phyloP scores from a whole-genome alignment of 768 basidiomycete species.

The Lentinula boryana region DNA sequence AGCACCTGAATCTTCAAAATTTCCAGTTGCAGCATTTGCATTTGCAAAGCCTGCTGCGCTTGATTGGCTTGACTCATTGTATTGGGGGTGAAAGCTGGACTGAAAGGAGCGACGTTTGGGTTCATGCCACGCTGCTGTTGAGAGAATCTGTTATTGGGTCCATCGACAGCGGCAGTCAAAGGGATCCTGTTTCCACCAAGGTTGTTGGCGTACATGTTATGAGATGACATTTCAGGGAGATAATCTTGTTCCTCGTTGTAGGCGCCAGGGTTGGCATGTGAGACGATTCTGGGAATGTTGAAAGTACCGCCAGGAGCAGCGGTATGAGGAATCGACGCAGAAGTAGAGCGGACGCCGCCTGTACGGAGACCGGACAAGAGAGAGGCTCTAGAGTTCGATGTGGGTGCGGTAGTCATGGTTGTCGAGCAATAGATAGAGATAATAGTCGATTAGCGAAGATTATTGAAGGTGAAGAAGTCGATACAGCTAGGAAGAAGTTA shows the following conservation, averaged over 20 bases:
- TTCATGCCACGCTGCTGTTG: constrained; percentile 58
- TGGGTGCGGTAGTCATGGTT: constrained; percentile 38
- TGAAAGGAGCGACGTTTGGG: constrained; percentile 52
- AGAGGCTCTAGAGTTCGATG: constrained; percentile 63
- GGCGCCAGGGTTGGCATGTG: constrained; percentile 33
- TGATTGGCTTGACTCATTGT: constrained; percentile 38
- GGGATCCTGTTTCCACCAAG: constrained; percentile 37
- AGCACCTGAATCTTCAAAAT: constrained; percentile 74
- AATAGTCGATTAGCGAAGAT: constrained; percentile 17
- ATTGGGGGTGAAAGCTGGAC: constrained; percentile 38
- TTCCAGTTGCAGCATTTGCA: constrained; percentile 85
- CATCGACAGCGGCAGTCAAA: constrained; percentile 70
- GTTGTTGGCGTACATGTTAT: constrained; percentile 44
- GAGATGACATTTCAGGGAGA: constrained; percentile 48
- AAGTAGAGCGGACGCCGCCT: constrained; percentile 80
- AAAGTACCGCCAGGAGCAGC: constrained; percentile 60
- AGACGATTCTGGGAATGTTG: constrained; percentile 54
- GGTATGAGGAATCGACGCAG: constrained; percentile 57
- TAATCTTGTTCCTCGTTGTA: constrained; percentile 56
- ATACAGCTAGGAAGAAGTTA: constrained; percentile 22
- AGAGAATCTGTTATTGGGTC: constrained; percentile 57
- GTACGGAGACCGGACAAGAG: constrained; percentile 87
- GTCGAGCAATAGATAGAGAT: constrained; percentile 12
- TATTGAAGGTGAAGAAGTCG: constrained; percentile 22
- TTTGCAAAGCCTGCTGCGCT: constrained; percentile 63